Evolutionary conservation across 1,284 basidiomycete species (phyloP).

Genomic region (Moniliella sp.): DNA sequence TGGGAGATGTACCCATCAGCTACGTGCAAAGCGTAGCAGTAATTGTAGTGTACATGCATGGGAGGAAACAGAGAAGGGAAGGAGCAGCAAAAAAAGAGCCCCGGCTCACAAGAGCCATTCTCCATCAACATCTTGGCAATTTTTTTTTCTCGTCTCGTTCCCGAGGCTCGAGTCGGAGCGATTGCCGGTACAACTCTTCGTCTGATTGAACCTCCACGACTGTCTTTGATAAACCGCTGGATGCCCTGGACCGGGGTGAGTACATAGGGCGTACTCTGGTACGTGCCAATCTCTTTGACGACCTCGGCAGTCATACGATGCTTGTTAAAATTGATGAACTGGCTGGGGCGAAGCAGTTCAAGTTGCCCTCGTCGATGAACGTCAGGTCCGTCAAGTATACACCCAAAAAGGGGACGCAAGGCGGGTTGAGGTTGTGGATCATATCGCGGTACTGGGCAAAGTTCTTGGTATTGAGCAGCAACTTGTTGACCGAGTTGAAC

Average conservation of each 20-base stretch:
- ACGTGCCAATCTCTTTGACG: slow-evolving; percentile 82
- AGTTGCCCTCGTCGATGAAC: slow-evolving; percentile 95
- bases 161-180: slow-evolving; percentile 65
- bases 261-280: slow-evolving; percentile 55
- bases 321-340: slow-evolving; percentile 82
- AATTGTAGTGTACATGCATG: too few species aligned
- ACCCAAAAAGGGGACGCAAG: slow-evolving; percentile 94
- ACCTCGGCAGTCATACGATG: slow-evolving; percentile 78
- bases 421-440: slow-evolving; percentile 64
- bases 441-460: slow-evolving; percentile 74
- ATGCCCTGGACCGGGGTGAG: slow-evolving; percentile 51
- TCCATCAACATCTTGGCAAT: slow-evolving; percentile 68
- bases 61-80: too few species aligned
- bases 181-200: slow-evolving; percentile 48
- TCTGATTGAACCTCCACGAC: slow-evolving; percentile 37
- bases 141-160: slow-evolving; percentile 62
- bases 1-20: not conserved
- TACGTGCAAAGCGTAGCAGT: not conserved
- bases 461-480: slow-evolving; percentile 71
- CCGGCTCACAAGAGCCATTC: slow-evolving; percentile 54
- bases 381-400: slow-evolving; percentile 85
- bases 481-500: slow-evolving; percentile 51
- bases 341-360: slow-evolving; percentile 50
- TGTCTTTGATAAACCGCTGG: slow-evolving; percentile 54
- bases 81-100: not conserved